phyloP scores from a whole-genome alignment of 2,329 filamentous ascomycete genomes.

The Phoma herbarum region DNA sequence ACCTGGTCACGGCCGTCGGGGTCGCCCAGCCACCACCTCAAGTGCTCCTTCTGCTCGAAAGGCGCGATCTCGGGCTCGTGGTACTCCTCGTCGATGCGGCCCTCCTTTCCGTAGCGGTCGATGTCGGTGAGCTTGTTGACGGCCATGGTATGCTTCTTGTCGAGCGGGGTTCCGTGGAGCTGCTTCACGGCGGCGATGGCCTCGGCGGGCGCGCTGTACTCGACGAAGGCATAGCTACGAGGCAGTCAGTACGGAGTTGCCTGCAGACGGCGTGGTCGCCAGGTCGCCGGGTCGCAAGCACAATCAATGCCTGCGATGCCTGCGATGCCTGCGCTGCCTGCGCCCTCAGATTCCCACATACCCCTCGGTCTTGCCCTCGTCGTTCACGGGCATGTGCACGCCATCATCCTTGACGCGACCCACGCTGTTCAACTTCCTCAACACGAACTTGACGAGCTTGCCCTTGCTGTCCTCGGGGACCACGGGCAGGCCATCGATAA shows the following conservation, averaged over 20 bases:
- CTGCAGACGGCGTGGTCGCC: conserved; percentile 4
- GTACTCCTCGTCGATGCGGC: conserved; percentile 92
- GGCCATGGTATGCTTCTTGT: conserved; percentile 94
- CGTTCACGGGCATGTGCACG: conserved; percentile 92
- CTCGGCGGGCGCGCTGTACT: conserved; percentile 90
- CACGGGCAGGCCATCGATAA: conserved; percentile 90
- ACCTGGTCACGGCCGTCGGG: conserved; percentile 92
- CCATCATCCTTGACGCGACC: conserved; percentile 86
- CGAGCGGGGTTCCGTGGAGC: conserved; percentile 85
- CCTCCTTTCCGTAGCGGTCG: conserved; percentile 93
- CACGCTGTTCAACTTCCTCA: conserved; percentile 88
- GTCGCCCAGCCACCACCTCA: conserved; percentile 92
- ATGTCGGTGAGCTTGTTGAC: conserved; percentile 99
- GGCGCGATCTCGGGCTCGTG: conserved; percentile 80
- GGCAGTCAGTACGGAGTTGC: conserved; percentile 27
- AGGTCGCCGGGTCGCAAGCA: conserved; percentile 1
- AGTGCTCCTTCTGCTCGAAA: conserved; percentile 91
- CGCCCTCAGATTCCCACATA: conserved; percentile 56
- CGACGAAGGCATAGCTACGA: conserved; percentile 90
- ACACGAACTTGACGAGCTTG: conserved; percentile 94
- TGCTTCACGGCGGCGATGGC: conserved; percentile 88
- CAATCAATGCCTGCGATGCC: no score
- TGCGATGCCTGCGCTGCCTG: conserved; percentile 8
- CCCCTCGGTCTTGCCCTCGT: conserved; percentile 86
- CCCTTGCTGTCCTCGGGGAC: conserved; percentile 90